Base-by-base conservation (phyloP, 2,329 filamentous ascomycete genomes). In the Penicillium decumbens region DNA sequence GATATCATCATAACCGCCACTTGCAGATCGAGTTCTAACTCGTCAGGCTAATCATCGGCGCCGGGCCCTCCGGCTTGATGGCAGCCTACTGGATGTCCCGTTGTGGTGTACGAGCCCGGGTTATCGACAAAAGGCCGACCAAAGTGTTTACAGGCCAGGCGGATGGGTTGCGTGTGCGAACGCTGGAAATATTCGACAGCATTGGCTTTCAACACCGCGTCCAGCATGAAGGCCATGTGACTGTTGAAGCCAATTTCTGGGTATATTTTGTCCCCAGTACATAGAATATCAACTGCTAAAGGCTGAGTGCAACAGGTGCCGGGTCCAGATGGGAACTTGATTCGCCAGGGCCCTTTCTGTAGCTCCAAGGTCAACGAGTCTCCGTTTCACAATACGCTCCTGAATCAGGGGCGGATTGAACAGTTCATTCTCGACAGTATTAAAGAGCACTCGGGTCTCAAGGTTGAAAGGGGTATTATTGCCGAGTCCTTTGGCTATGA, bases 331-430 rank as follows among this genome's bases (percentile, higher is more conserved):
- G 82, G 83, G 1, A 64, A 71, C 72, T 40, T 76, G 83, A 35
- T 80, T 75, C 25, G 82, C 81, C 43, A 76, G 81, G 38, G 81
- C 85, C 15, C 76, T 80, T 0, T 83, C 88, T 65, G 84, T 80
- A 0, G 80, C 80, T 40, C 75, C 77, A 0, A 82, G 80, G 45
- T 46, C 6, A 0, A 72, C 85, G 43, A 83, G 77, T 20, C 77
- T 78, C 4, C 57, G 0, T 87, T 85, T 56, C 80, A 81, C 47
- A 79, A 88, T 61, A 78, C 82, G 3, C 81, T 87, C 3, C 66
- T 90, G 33, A 85, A 88, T 57, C 86, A 89, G 67, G 86, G 84
- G 3, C 79, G 84, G 1, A 81, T 88, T 51, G 85, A 89, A 62
- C 73, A 77, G 1, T 85, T 84, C 63, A 83, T 87, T 57, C 72